phyloP scores from a whole-genome alignment of 2,329 filamentous ascomycete genomes.

The Fusarium metavorans region DNA sequence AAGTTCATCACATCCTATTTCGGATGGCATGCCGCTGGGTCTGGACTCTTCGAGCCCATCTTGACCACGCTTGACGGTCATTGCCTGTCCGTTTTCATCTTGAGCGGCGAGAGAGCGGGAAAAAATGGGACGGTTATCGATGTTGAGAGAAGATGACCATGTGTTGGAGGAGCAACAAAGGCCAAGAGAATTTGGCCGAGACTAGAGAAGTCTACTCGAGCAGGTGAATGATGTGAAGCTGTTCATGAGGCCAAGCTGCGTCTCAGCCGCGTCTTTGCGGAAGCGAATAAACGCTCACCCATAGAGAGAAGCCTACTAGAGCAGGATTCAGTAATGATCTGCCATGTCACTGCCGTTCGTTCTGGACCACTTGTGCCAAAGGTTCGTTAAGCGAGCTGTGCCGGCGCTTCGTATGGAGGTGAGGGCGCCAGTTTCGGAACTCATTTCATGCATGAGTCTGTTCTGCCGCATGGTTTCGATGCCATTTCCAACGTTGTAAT shows the following conservation, averaged over 20 bases:
- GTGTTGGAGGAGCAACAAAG: not conserved
- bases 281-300: not conserved
- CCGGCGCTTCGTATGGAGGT: not conserved
- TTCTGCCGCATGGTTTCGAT: not conserved
- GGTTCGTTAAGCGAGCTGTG: not conserved
- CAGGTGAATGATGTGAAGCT: not conserved
- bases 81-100: not conserved
- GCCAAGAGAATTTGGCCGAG: not conserved
- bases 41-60: not conserved
- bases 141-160: not conserved
- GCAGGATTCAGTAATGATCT: not conserved
- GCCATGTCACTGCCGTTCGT: not conserved
- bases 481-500: not conserved
- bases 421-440: not conserved
- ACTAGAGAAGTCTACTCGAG: not conserved
- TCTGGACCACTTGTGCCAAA: not conserved
- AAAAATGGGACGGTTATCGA: not conserved
- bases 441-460: not conserved
- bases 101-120: not conserved
- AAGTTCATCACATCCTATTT: not conserved
- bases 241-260: not conserved
- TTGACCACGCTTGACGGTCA: not conserved
- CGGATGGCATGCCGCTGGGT: not conserved
- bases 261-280: not conserved
- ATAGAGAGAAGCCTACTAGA: not conserved